Percentiles rank a stretch among this genome's conserved stretches.
These are phyloP conservation scores for Histomonas meleagridis DNA, from an alignment of 208 protist genomes.

Conservation along the genomic window DNA sequence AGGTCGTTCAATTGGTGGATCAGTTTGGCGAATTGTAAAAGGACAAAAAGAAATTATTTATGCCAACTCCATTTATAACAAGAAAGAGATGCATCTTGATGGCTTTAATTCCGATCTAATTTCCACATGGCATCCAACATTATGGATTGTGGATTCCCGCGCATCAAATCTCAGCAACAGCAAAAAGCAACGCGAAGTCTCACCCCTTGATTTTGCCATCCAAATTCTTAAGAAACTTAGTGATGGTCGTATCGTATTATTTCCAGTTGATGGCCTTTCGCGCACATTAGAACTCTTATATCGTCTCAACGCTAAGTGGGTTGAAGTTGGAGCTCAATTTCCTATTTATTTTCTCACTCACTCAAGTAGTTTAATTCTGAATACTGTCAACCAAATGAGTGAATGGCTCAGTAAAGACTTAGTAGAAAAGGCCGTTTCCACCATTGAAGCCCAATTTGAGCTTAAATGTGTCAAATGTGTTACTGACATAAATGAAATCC, in stretches of 20 bases:
- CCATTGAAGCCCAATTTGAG: background rate
- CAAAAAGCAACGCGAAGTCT: too few species aligned
- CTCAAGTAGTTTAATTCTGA: background rate
- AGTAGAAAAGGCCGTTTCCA: background rate
- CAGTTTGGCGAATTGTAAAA: conserved; percentile 8
- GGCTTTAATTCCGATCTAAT: background rate
- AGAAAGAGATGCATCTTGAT: background rate
- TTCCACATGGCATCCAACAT: background rate
- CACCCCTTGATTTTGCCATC: too few species aligned
- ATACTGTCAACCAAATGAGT: background rate
- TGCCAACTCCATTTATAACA: background rate
- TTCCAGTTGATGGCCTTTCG: background rate
- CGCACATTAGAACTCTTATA: background rate
- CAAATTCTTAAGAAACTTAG: background rate
- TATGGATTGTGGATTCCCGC: background rate
- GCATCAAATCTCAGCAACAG: background rate
- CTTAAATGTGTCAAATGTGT: background rate
- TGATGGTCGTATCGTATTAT: background rate
- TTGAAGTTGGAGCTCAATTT: background rate
- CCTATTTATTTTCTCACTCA: background rate
- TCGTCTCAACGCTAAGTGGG: background rate
- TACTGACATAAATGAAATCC: background rate
- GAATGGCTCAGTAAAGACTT: background rate
- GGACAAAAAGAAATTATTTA: conserved; percentile 36
- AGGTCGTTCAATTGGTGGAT: background rate